phyloP scores from a whole-genome alignment of 2,329 filamentous ascomycete genomes.

The Penicillium sp. region DNA sequence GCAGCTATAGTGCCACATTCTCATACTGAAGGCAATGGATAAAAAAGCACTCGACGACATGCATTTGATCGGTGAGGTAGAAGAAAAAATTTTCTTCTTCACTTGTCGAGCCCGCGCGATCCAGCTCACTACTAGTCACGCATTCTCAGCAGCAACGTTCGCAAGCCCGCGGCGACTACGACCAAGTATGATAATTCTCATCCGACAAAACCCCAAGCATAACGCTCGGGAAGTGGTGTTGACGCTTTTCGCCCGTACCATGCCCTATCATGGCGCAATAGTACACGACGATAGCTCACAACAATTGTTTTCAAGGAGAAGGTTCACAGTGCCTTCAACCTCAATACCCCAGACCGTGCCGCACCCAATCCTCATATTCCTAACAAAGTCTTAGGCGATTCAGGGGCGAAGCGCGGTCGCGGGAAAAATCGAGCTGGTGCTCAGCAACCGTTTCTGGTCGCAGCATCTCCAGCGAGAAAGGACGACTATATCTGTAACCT shows the following conservation, averaged over 20 bases:
- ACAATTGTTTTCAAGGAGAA: slow-evolving; percentile 74
- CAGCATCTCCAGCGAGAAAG: slow-evolving; percentile 64
- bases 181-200: slow-evolving; percentile 48
- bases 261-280: too few species aligned
- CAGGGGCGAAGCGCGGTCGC: too few species aligned
- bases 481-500: slow-evolving; percentile 68
- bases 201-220: slow-evolving; percentile 65
- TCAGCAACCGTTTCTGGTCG: slow-evolving; percentile 27
- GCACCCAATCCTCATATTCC: too few species aligned
- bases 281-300: slow-evolving; percentile 40
- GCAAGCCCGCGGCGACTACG: slow-evolving; percentile 20
- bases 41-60: slow-evolving; percentile 68
- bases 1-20: slow-evolving; percentile 86
- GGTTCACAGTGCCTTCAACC: slow-evolving; percentile 54
- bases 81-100: too few species aligned
- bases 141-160: slow-evolving; percentile 26
- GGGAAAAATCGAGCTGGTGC: slow-evolving; percentile 74
- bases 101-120: too few species aligned
- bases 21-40: slow-evolving; percentile 61
- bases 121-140: slow-evolving; percentile 19
- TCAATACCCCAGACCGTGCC: slow-evolving; percentile 82
- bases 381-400: too few species aligned
- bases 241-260: slow-evolving; percentile 32
- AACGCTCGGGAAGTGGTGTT: slow-evolving; percentile 48
- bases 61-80: slow-evolving; percentile 74